Evolutionary conservation across 495 filamentous ascomycete genomes (phyloP).

Genomic region (Aspergillus haitiensis): DNA sequence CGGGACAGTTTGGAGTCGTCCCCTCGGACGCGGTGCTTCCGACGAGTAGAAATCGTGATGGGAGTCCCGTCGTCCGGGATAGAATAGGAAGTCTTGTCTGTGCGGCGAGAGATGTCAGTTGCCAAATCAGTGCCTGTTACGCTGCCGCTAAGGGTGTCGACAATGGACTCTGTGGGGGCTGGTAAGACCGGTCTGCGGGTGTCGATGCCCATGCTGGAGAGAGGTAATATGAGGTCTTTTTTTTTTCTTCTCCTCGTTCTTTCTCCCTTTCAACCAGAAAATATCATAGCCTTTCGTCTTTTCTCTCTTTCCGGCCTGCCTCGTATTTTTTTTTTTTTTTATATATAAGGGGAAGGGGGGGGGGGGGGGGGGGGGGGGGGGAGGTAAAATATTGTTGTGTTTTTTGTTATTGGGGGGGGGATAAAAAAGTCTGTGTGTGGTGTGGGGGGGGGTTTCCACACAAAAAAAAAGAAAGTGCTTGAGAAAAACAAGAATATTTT

Average conservation of each 20-base stretch:
- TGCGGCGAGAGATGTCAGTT: conserved; percentile 73
- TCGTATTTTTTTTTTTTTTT: conserved; percentile 12
- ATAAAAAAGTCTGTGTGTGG: too few species aligned
- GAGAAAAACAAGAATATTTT: too few species aligned
- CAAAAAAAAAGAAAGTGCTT: too few species aligned
- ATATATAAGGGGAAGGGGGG: conserved; percentile 9
- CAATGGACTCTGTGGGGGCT: conserved; percentile 77
- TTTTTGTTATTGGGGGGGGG: too few species aligned
- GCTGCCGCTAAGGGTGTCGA: conserved; percentile 57
- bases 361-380: neutral
- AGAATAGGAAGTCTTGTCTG: conserved; percentile 81
- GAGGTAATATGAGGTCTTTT: conserved; percentile 14
- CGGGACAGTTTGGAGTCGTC: conserved; percentile 53
- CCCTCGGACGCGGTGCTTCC: conserved; percentile 56
- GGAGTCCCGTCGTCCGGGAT: conserved; percentile 95
- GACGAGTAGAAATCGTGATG: conserved; percentile 77
- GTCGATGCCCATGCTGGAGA: conserved; percentile 68
- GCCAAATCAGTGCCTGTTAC: conserved; percentile 70
- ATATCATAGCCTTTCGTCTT: conserved; percentile 36
- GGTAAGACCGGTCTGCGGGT: conserved; percentile 68
- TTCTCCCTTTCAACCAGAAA: conserved; percentile 32
- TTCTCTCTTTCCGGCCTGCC: conserved; percentile 7
- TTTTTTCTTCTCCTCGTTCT: conserved; percentile 11
- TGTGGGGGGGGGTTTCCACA: too few species aligned
- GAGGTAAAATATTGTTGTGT: too few species aligned